Evolutionary conservation across 495 filamentous ascomycete genomes (phyloP), one percentile per base, ranked within the genome.

Genomic region (Penicillium macrosclerotiorum): DNA sequence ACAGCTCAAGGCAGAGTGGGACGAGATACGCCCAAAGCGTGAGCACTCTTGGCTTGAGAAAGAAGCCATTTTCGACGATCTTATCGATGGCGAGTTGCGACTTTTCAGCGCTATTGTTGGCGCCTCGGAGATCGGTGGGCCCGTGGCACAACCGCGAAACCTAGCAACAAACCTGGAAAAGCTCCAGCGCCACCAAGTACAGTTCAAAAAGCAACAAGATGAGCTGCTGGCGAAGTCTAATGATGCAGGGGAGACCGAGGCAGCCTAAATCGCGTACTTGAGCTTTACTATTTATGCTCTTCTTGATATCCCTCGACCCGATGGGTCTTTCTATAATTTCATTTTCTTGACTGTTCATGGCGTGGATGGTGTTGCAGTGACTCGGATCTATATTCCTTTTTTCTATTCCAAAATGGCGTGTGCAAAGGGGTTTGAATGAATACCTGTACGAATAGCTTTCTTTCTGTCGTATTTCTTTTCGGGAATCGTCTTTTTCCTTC

Each of bases 21-120:
- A 83, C 45, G 68, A 61, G 16, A 70, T 88, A 54, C 82, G 89
- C 57, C 79, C 78, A 34, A 66, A 78, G 49, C 79, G 87, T 47
- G 82, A 82, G 64, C 72, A 84, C 20, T 86, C 93, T 49, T 97
- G 90, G 89, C 64, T 80, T 2, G 84, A 85, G 62, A 98, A 96
- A 64, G 90, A 96, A 59, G 63, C 75, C 18, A 53, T 84, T 19
- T 64, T 85, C 12, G 77, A 81, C 36, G 80, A 83, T 46, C 45
- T 76, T 24, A 75, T 83, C 57, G 80, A 84, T 51, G 74, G 67
- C 2, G 79, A 85, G 55, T 34, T 79, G 13, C 65, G 67, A 30
- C 54, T 76, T 5, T 67, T 71, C 30, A 66, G 57, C 22, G 62
- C 64, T 6, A 57, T 75, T 16, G 61, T 71, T 2, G 57, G 59